These are phyloP conservation scores for Pythium coloratum DNA, from an alignment of 352 stramenopile genomes.

Conservation along the genomic window DNA sequence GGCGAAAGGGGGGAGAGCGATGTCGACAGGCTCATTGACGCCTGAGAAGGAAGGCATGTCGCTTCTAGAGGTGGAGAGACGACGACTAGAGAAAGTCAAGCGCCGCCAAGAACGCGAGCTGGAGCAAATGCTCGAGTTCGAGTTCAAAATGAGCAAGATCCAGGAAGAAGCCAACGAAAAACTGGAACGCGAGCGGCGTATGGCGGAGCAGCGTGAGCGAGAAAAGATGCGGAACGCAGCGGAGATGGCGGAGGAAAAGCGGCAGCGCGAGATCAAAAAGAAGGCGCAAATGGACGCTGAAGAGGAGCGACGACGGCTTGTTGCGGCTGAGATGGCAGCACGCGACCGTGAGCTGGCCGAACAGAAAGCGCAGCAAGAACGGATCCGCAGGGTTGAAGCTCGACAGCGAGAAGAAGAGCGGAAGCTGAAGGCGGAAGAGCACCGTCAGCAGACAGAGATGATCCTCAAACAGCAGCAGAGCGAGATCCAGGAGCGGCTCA, in stretches of 20 bases:
- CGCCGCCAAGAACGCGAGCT: slow-evolving; percentile 78
- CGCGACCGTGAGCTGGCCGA: slow-evolving; percentile 72
- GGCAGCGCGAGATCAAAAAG: slow-evolving; percentile 79
- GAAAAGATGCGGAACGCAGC: slow-evolving; percentile 61
- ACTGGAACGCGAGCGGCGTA: slow-evolving; percentile 58
- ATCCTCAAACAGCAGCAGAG: slow-evolving; percentile 61
- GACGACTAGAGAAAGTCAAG: slow-evolving; percentile 74
- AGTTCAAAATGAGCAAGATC: slow-evolving; percentile 88
- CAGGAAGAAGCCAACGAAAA: slow-evolving; percentile 76
- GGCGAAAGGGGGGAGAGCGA: slow-evolving; percentile 4
- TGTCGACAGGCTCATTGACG: slow-evolving; percentile 13
- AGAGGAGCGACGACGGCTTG: slow-evolving; percentile 65
- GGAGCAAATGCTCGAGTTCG: slow-evolving; percentile 91
- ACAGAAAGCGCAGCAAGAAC: slow-evolving; percentile 77
- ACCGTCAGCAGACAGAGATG: slow-evolving; percentile 54
- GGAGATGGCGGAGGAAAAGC: slow-evolving; percentile 74
- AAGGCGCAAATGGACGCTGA: slow-evolving; percentile 82
- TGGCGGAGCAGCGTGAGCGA: slow-evolving; percentile 70
- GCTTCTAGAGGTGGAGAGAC: slow-evolving; percentile 67
- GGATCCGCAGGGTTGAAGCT: slow-evolving; percentile 61
- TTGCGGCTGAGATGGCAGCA: slow-evolving; percentile 69
- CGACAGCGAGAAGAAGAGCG: slow-evolving; percentile 70
- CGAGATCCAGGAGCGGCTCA: slow-evolving; percentile 60
- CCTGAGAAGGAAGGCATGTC: slow-evolving; percentile 31
- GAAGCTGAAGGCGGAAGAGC: slow-evolving; percentile 73